Evolutionary conservation across 306 rosid species (phyloP), one percentile per base, ranked within the genome.

Genomic region (Lagenaria siceraria): DNA sequence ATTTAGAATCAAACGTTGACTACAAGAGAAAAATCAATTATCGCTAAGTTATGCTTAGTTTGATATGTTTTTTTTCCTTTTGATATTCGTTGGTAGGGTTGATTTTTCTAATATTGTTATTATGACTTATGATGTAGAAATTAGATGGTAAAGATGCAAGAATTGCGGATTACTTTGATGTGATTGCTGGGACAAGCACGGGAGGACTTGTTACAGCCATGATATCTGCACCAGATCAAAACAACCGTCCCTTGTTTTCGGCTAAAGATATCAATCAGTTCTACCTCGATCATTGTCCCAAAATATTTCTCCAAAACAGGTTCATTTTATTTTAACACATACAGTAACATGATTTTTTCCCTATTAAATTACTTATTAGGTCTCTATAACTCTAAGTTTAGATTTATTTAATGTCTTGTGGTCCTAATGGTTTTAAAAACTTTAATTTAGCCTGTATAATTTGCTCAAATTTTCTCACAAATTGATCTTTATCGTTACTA

Each of bases 251-350:
- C 3, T 15, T 70, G 21, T 70, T 70, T 25, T 70, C 76, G 25
- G 76, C 76, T 15, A 14, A 24, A 25, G 58, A 70, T 14, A 70
- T 70, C 36, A 48, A 43, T 46, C 76, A 43, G 18, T 84, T 87
- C 29, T 84, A 87, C 24, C 83, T 82, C 10, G 31, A 82, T 10
- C 88, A 87, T 18, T 58, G 78, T 3, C 90, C 90, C 9, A 33
- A 65, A 42, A 87, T 87, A 36, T 87, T 87, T 55, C 88, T 86
- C 12, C 90, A 82, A 74, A 40, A 55, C 40, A 75, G 80, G 90
- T 74, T 24, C 2, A 0, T 19, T 64, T 64, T 3, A 31, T 18
- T 35, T 25, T 21, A 51, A 51, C 7, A 5, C 21, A 15, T 0
- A 48, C 49, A 12, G 1, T 1, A 48, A 48, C 52, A 48, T 48